Conservation (phyloP, 495 filamentous ascomycete species). For the Articulospora tetracladia region DNA sequence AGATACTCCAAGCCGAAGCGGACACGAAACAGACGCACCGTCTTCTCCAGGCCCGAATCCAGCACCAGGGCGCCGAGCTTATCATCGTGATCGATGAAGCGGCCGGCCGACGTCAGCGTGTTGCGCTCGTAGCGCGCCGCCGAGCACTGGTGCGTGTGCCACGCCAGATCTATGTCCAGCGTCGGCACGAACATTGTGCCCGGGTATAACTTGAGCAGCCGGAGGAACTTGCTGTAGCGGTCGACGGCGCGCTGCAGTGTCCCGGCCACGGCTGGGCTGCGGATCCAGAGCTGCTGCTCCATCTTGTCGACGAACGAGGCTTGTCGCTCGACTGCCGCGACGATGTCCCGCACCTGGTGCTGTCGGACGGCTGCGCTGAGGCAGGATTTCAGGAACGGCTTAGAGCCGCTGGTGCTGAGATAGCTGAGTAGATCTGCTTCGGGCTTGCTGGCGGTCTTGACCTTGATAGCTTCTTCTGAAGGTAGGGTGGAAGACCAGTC, state of each 20-base stretch:
- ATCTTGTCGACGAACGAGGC: not conserved
- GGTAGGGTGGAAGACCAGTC: too few species aligned
- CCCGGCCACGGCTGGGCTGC: not conserved
- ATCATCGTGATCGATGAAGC: conserved; percentile 1
- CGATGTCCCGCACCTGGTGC: too few species aligned
- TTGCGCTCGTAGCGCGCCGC: not conserved
- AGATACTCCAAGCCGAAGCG: not conserved
- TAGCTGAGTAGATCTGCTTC: too few species aligned
- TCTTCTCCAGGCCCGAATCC: not conserved
- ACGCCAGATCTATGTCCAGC: conserved; percentile 1
- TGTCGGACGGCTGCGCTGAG: too few species aligned
- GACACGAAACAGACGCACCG: not conserved
- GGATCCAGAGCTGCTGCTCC: not conserved
- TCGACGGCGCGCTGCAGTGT: not conserved
- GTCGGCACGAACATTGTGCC: not conserved
- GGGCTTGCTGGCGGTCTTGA: too few species aligned
- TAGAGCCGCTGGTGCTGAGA: too few species aligned
- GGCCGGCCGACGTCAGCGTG: not conserved
- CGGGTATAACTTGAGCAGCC: not conserved
- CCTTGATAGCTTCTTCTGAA: too few species aligned
- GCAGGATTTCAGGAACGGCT: too few species aligned
- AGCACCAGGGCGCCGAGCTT: not conserved
- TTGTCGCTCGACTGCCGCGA: not conserved
- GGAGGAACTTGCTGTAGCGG: not conserved
- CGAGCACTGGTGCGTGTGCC: conserved; percentile 3